These are phyloP conservation scores for Furcasterigmium sp. DNA, from an alignment of 2,329 filamentous ascomycete genomes.

Conservation along the genomic window DNA sequence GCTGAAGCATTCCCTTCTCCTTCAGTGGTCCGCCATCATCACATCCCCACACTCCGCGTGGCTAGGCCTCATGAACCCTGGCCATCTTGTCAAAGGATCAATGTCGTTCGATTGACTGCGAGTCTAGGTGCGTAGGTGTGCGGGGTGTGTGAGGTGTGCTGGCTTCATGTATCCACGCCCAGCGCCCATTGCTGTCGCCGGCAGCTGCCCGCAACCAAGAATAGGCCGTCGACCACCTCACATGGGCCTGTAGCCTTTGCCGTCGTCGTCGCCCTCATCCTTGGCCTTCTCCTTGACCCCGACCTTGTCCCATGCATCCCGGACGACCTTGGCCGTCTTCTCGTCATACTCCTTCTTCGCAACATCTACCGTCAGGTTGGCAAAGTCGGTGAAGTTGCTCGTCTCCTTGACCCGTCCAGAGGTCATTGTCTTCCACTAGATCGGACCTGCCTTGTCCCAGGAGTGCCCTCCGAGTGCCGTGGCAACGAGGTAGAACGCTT, in stretches of 20 bases:
- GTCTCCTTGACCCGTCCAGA: constrained; percentile 32
- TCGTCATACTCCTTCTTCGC: constrained; percentile 36
- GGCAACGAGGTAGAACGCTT: constrained; percentile 47
- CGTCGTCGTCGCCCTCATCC: background rate
- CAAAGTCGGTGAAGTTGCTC: constrained; percentile 43
- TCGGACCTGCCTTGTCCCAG: constrained; percentile 48
- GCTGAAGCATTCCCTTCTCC: no score
- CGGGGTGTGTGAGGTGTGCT: no score
- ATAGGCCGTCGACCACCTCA: no score
- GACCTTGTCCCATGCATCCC: constrained; percentile 42
- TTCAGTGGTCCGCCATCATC: no score
- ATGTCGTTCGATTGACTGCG: no score
- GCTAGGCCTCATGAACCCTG: no score
- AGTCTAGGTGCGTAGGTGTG: no score
- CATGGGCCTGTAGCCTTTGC: background rate
- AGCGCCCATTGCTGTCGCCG: no score
- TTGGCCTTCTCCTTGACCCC: constrained; percentile 26
- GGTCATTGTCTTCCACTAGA: constrained; percentile 46
- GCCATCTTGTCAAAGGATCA: no score
- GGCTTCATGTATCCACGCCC: no score
- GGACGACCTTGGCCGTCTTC: constrained; percentile 35
- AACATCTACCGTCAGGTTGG: constrained; percentile 40
- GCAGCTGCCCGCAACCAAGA: no score
- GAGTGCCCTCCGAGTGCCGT: constrained; percentile 44
- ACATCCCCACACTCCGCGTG: no score